A percentile compares a stretch with the other conserved stretches of the same genome.
Evolutionary conservation across 1,284 basidiomycete species (phyloP).

Genomic region (Fistulina hepatica): DNA sequence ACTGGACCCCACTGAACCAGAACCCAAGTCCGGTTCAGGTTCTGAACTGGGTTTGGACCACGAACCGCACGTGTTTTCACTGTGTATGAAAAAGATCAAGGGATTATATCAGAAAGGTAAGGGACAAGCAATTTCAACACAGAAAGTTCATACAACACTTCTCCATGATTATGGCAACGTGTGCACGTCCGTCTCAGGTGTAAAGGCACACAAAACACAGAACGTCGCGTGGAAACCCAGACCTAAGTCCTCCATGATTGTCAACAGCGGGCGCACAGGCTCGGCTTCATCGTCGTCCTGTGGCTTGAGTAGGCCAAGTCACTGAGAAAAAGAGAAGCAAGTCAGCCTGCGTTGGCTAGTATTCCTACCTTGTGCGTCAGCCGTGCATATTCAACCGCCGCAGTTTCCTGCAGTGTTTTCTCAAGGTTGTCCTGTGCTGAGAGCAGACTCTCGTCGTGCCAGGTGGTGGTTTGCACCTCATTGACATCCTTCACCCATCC

Average conservation of each 20-base stretch:
- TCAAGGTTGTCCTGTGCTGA: constrained; percentile 51
- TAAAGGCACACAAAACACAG: constrained; percentile 58
- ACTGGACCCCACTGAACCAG: too few species aligned
- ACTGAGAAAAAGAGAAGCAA: constrained; percentile 28
- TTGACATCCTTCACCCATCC: constrained; percentile 56
- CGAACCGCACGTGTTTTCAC: too few species aligned
- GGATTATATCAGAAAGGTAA: too few species aligned
- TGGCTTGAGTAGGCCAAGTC: constrained; percentile 57
- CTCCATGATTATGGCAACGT: too few species aligned
- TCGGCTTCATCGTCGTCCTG: constrained; percentile 47
- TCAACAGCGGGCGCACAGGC: constrained; percentile 54
- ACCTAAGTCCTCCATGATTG: constrained; percentile 55
- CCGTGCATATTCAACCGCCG: constrained; percentile 47
- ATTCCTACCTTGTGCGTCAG: constrained; percentile 55
- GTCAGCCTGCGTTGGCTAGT: neutral
- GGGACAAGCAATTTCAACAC: too few species aligned
- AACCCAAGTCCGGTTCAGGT: too few species aligned
- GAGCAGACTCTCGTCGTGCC: constrained; percentile 47
- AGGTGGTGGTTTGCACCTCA: constrained; percentile 46
- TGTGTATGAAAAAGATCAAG: too few species aligned
- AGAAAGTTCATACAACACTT: too few species aligned
- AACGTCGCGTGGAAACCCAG: constrained; percentile 83
- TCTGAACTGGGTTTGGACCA: too few species aligned
- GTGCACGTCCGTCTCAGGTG: too few species aligned
- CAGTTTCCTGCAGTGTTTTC: constrained; percentile 41